Evolutionary conservation across 305 asterid species (phyloP), one percentile per base, ranked within the genome.

Genomic region (Coffea humblotiana): DNA sequence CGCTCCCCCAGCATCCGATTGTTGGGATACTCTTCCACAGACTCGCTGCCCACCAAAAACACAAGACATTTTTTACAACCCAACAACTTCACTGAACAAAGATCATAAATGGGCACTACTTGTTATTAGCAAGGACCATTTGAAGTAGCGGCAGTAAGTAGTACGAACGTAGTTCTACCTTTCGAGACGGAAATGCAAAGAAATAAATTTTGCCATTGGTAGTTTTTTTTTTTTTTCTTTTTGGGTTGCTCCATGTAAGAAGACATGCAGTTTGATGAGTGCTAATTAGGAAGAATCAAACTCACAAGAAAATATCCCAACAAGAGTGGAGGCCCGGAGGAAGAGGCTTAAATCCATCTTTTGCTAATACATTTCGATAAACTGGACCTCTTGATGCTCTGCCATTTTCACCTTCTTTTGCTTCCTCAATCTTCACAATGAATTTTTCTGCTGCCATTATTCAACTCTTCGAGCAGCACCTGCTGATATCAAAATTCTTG

Each of bases 1-100:
- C 98, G 87, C 89, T 92, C 97, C 47, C 97, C 98, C 8, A 94
- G 93, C 97, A 94, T 94, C 69, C 74, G 76, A 79, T 92, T 94
- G 63, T 77, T 74, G 48, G 94, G 87, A 83, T 83, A 87, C 35
- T 79, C 85, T 87, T 84, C 80, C 81, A 87, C 92, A 71, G 98
- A 92, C 71, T 69, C 83, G 80, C 98, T 92, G 91, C 85, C 87
- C 72, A 37, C 43, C 11, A 68, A 68, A 16, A 72, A 78, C 52
- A 61, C 27, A 35, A 4, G 43, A 60, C 77, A 52, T 29, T 23
- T 25, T 51, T 25, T 0, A 8, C 13, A 48, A 74, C 25, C 40
- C 45, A n/a, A 13, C 40, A n/a, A 13, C 40, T n/a, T 21, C 3
- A 67, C 14, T 52, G 15, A 18, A 15, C 27, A 48, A 37, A 37